phyloP scores from a whole-genome alignment of 345 rosid species.

The Garcia nutans region DNA sequence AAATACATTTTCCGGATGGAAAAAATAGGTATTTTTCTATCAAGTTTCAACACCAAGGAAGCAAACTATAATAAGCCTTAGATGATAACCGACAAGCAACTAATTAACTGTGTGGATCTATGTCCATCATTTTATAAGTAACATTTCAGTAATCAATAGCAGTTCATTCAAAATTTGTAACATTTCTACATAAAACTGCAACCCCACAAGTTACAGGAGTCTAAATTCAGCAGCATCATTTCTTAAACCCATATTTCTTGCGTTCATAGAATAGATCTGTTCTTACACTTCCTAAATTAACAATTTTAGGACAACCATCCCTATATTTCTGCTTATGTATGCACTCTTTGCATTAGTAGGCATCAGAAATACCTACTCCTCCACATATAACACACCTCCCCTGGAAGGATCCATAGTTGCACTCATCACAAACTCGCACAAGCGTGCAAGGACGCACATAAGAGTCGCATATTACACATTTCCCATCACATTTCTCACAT shows the following conservation, averaged over 20 bases:
- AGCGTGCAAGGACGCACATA: slow-evolving; percentile 75
- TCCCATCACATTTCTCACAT: slow-evolving; percentile 67
- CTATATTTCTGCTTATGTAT: slow-evolving; percentile 69
- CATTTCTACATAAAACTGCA: background rate
- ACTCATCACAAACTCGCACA: slow-evolving; percentile 66
- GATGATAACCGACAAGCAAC: too few species aligned
- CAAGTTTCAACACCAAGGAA: too few species aligned
- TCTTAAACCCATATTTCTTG: slow-evolving; percentile 68
- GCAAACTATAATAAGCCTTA: too few species aligned
- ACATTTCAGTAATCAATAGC: background rate
- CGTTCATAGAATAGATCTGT: slow-evolving; percentile 64
- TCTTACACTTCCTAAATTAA: slow-evolving; percentile 65
- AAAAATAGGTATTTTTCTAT: too few species aligned
- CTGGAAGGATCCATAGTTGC: slow-evolving; percentile 75
- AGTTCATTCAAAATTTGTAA: background rate
- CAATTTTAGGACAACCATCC: slow-evolving; percentile 68
- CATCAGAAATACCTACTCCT: slow-evolving; percentile 72
- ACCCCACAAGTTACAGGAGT: background rate
- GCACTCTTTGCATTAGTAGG: slow-evolving; percentile 75
- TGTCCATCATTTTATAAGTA: too few species aligned
- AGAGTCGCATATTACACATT: slow-evolving; percentile 71
- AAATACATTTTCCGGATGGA: too few species aligned
- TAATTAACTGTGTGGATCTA: too few species aligned
- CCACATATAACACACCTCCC: slow-evolving; percentile 74
- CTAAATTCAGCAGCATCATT: slow-evolving; percentile 24